Evolutionary conservation across 129 eudicot species (phyloP), one percentile per base, ranked within the genome.

Genomic region (Centrapalus pauciflorus): DNA sequence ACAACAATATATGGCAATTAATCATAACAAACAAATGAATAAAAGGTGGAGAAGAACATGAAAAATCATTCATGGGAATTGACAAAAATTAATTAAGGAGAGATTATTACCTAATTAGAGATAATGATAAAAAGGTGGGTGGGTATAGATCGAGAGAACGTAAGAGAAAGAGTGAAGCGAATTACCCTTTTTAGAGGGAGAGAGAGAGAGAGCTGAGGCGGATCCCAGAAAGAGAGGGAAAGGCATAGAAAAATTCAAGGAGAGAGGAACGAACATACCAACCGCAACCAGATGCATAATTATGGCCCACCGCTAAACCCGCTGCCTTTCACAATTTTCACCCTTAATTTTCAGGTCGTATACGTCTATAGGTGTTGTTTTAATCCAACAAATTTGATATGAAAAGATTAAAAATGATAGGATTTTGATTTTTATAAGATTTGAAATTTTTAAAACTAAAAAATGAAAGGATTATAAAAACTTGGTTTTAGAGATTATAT

Each of bases 241-340:
- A 41, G 61, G 69, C 35, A 25, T 30, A 60, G 76, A 71, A 69
- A 37, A 7, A 16, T 55, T 69, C 43, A 55, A 69, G 43, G 74
- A 67, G 25, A 33, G 1, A 4, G 33, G 17, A 13, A 37, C 21
- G 26, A 41, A n/a, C n/a, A n/a, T n/a, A n/a, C n/a, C n/a, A n/a
- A n/a, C n/a, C n/a, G n/a, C n/a, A n/a, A n/a, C n/a, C n/a, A 25
- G n/a, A 12, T 68, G 73, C 14, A 26, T 24, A 63, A 7, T 10
- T 64, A 64, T 26, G 73, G 64, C 48, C 37, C 12, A 37, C 33
- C 73, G 13, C 17, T 54, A 54, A 24, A 68, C 61, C 17, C 24
- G 38, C 17, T 14, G 38, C n/a, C 25, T 25, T 30, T 64, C n/a
- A n/a, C n/a, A n/a, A n/a, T n/a, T n/a, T n/a, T n/a, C n/a, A n/a